phyloP scores from a whole-genome alignment of 495 filamentous ascomycete genomes.

The Neohortaea acidophila region DNA sequence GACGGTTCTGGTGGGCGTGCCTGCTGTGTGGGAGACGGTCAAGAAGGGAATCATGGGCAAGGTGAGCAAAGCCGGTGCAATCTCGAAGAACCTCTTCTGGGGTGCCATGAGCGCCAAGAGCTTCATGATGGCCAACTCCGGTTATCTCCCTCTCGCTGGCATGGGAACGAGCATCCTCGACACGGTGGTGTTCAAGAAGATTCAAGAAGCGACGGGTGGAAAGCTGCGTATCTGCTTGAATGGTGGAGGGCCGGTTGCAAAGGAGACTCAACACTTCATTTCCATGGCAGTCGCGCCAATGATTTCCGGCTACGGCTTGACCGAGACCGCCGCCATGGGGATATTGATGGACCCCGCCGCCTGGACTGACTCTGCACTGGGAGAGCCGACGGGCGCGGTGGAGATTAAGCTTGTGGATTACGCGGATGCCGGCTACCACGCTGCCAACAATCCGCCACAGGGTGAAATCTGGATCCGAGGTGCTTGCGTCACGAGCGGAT shows the following conservation, averaged over 20 bases:
- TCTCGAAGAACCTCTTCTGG: conserved; percentile 85
- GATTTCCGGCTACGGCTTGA: conserved; percentile 73
- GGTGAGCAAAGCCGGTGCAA: conserved; percentile 54
- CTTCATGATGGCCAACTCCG: conserved; percentile 45
- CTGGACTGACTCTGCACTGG: conserved; percentile 73
- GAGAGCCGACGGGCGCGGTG: conserved; percentile 63
- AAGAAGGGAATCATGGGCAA: conserved; percentile 93
- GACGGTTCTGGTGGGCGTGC: conserved; percentile 83
- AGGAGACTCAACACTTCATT: conserved; percentile 32
- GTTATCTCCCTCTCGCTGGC: conserved; percentile 32
- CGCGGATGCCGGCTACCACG: conserved; percentile 77
- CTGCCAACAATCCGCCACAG: conserved; percentile 79
- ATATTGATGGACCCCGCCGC: conserved; percentile 75
- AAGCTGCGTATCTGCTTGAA: conserved; percentile 30
- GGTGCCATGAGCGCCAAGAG: conserved; percentile 70
- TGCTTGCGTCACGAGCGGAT: conserved; percentile 51
- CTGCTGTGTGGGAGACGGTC: conserved; percentile 92
- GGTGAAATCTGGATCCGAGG: conserved; percentile 91
- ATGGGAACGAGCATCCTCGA: conserved; percentile 46
- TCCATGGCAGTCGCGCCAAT: conserved; percentile 31
- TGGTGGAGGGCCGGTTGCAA: conserved; percentile 30
- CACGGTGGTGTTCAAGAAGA: conserved; percentile 31
- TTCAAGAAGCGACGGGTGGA: conserved; percentile 30
- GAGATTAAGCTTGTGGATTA: conserved; percentile 96
- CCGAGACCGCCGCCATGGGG: conserved; percentile 91